Evolutionary conservation across 805 yeast species (phyloP).

Genomic region (Yarrowia sp.): DNA sequence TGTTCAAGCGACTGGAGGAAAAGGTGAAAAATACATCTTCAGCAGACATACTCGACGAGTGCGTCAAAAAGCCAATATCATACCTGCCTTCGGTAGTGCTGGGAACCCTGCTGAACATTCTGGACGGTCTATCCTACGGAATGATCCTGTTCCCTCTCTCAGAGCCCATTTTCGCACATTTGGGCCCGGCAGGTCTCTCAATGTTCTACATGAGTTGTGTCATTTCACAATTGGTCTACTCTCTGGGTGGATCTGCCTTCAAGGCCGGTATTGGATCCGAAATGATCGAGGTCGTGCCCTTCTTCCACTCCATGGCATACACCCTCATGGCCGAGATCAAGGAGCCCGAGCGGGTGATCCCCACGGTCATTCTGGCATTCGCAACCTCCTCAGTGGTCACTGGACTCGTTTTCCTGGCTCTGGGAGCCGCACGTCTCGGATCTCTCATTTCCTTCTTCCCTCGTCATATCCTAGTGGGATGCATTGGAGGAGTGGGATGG

Average conservation of each 20-base stretch:
- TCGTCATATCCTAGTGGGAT: conserved; percentile 92
- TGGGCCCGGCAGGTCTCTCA: conserved; percentile 90
- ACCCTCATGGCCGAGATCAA: conserved; percentile 64
- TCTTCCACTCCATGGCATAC: conserved; percentile 93
- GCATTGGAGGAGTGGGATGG: conserved; percentile 98
- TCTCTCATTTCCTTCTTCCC: conserved; percentile 94
- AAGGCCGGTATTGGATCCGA: conserved; percentile 94
- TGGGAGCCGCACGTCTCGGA: conserved; percentile 85
- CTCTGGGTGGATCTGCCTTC: conserved; percentile 90
- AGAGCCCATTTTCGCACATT: conserved; percentile 71
- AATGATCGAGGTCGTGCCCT: conserved; percentile 99
- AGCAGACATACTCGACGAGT: conserved; percentile 27
- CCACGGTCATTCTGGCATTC: conserved; percentile 87
- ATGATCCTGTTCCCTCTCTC: conserved; percentile 97
- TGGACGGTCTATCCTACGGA: conserved; percentile 95
- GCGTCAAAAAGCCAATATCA: conserved; percentile 51
- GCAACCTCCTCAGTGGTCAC: conserved; percentile 85
- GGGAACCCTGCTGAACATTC: conserved; percentile 82
- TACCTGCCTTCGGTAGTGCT: conserved; percentile 82
- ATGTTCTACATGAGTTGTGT: conserved; percentile 93
- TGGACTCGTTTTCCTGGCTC: conserved; percentile 74
- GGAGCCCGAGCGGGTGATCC: conserved; percentile 59
- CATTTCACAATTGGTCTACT: conserved; percentile 86
- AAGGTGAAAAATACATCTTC: not conserved
- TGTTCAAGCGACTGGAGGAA: not conserved